phyloP scores from a whole-genome alignment of 106 monocot species.

The Allium cepa region DNA sequence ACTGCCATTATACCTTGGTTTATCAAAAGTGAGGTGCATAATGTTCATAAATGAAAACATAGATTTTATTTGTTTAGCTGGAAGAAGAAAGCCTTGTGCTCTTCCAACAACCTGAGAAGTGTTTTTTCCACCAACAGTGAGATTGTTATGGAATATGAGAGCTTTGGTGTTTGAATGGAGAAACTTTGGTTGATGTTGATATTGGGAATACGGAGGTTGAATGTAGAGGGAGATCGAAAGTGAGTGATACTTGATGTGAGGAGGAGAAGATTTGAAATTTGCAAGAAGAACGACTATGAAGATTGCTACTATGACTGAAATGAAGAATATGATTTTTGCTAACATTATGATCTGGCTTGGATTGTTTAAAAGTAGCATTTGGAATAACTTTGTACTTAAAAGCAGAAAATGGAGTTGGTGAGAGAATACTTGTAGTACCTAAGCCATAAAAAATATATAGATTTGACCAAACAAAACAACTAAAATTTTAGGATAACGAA shows the following conservation, averaged over 20 bases:
- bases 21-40: slow-evolving; percentile 35
- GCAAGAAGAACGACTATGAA: slow-evolving; percentile 36
- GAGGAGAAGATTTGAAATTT: slow-evolving; percentile 22
- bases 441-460: too few species aligned
- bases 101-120: slow-evolving; percentile 29
- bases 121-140: slow-evolving; percentile 34
- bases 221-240: slow-evolving; percentile 39
- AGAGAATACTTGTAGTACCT: too few species aligned
- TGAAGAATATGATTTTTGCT: slow-evolving; percentile 48
- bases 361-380: too few species aligned
- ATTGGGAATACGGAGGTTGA: slow-evolving; percentile 7
- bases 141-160: slow-evolving; percentile 35
- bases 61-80: slow-evolving; percentile 1
- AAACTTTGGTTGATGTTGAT: not conserved
- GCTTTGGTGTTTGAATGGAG: not conserved
- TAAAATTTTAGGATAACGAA: too few species aligned
- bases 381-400: too few species aligned
- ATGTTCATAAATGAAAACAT: slow-evolving; percentile 41
- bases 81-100: slow-evolving; percentile 44
- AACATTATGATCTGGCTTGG: slow-evolving; percentile 14
- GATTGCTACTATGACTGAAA: slow-evolving; percentile 35
- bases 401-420: too few species aligned
- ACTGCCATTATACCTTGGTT: slow-evolving; percentile 38
- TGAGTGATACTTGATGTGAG: not conserved
- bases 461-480: too few species aligned